These are phyloP conservation scores for Salix purpurea DNA, from an alignment of 345 rosid genomes.

Conservation along the genomic window DNA sequence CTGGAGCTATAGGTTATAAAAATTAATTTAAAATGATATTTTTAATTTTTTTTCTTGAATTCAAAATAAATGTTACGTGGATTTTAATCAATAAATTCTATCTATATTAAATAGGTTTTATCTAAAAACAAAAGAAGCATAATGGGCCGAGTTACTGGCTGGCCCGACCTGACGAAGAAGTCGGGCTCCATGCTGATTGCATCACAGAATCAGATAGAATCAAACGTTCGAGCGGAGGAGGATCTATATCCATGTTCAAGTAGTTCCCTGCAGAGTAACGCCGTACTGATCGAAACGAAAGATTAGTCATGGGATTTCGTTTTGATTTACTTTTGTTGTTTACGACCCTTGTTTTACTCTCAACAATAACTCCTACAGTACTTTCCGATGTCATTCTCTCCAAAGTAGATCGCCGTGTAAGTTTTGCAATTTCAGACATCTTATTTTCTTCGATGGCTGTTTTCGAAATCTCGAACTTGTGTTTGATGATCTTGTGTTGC, in stretches of 20 bases:
- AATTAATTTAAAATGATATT: no score
- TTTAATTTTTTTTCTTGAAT: no score
- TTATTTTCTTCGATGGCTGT: neutral
- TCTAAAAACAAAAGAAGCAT: neutral
- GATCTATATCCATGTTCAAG: neutral
- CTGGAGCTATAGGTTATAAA: no score
- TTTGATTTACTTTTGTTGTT: constrained; percentile 38
- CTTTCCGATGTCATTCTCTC: constrained; percentile 80
- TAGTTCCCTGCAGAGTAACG: neutral
- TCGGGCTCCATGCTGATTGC: neutral
- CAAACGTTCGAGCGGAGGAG: neutral
- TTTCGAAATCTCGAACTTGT: neutral
- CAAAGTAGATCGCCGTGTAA: constrained; percentile 90
- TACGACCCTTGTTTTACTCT: constrained; percentile 34
- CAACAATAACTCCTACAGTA: constrained; percentile 36
- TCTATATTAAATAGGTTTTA: no score
- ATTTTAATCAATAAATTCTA: no score
- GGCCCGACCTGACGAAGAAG: neutral
- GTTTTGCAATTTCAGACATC: constrained; percentile 22
- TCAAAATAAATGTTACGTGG: no score
- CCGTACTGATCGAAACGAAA: neutral
- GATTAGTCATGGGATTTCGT: neutral
- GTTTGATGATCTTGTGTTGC: constrained; percentile 21
- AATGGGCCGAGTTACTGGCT: neutral
- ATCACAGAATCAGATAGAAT: neutral